These are phyloP conservation scores for Manihot esculenta DNA, from an alignment of 441 rosid genomes.

Conservation along the genomic window DNA sequence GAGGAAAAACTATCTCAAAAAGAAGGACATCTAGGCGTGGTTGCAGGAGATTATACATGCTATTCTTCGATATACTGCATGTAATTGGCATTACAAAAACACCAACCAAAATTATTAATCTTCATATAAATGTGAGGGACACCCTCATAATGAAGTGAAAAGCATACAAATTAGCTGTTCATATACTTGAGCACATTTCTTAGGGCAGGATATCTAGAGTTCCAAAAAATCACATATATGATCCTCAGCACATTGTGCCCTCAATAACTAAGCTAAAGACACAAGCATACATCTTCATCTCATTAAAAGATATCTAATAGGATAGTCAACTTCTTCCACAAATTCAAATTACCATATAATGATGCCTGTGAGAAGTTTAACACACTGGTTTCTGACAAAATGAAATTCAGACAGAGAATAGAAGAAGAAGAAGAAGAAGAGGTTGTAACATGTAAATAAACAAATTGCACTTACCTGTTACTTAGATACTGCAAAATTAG, in stretches of 20 bases:
- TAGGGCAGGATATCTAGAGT: background rate
- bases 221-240: background rate
- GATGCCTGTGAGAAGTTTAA: too few species aligned
- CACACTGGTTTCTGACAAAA: too few species aligned
- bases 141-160: background rate
- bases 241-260: background rate
- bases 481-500: slow-evolving; percentile 92
- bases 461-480: slow-evolving; percentile 58
- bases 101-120: background rate
- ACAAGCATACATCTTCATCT: background rate
- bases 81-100: slow-evolving; percentile 13
- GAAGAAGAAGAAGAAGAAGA: background rate
- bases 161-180: background rate
- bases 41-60: slow-evolving; percentile 83
- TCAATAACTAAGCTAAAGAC: background rate
- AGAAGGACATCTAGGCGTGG: slow-evolving; percentile 86
- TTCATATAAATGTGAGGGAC: background rate
- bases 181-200: background rate
- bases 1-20: slow-evolving; percentile 90
- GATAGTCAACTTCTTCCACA: too few species aligned
- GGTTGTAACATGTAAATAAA: background rate
- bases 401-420: background rate
- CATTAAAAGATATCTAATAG: background rate
- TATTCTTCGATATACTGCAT: slow-evolving; percentile 78
- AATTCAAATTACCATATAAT: too few species aligned